These are phyloP conservation scores for Thermomucor indicae-seudaticae DNA, from an alignment of 371 early-diverging fungal genomes.

Conservation along the genomic window DNA sequence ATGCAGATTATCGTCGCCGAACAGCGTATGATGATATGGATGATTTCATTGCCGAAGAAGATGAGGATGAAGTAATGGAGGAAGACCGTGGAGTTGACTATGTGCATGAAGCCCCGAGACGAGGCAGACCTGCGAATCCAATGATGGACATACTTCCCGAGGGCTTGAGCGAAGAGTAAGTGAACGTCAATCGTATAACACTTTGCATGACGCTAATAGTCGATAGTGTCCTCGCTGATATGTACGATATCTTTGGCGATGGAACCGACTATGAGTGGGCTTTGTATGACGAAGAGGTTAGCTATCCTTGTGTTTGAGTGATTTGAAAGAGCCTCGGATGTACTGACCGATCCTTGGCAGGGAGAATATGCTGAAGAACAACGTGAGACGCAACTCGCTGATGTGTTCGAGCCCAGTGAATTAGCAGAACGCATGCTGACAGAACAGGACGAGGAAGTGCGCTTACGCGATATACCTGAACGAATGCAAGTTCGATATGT, in stretches of 20 bases:
- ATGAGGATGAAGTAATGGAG: conserved; percentile 50
- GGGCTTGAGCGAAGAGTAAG: conserved; percentile 42
- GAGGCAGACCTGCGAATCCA: conserved; percentile 28
- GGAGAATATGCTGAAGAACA: conserved; percentile 23
- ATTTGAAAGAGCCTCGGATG: not conserved
- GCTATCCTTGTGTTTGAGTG: not conserved
- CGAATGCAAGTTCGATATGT: conserved; percentile 77
- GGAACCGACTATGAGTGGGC: conserved; percentile 90
- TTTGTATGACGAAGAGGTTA: conserved; percentile 44
- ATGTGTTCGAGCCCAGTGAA: conserved; percentile 92
- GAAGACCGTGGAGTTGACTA: conserved; percentile 23
- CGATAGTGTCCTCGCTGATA: conserved; percentile 71
- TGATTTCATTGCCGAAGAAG: conserved; percentile 72
- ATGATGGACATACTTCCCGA: conserved; percentile 43
- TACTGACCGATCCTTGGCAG: not conserved
- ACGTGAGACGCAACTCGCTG: conserved; percentile 59
- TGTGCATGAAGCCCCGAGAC: conserved; percentile 20
- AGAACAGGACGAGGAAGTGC: conserved; percentile 86
- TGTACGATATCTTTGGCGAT: conserved; percentile 89
- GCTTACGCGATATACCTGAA: conserved; percentile 88
- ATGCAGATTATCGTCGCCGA: conserved; percentile 36
- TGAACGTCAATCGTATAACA: not conserved
- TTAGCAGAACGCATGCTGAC: conserved; percentile 89
- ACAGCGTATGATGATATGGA: conserved; percentile 57
- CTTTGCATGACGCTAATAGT: not conserved